Base-by-base conservation (phyloP, 495 filamentous ascomycete genomes). In the Aspergillus olivimuriae region DNA sequence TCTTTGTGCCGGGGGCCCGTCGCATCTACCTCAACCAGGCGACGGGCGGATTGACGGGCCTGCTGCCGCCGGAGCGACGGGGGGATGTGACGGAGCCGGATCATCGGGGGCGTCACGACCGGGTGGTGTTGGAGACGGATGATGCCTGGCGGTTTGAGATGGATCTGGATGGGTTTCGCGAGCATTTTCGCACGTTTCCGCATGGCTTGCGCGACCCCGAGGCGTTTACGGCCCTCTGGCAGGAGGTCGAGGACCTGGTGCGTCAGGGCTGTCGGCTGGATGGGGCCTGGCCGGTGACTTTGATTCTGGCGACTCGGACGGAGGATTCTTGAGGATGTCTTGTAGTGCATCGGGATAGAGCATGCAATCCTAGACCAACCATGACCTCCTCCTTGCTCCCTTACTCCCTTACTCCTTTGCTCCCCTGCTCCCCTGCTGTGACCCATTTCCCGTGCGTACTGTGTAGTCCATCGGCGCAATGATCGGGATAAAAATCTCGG, bases 11-110 rank as follows among this genome's bases (percentile, higher is more conserved):
- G 19, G 48, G 51, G 8, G 51, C 48, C 10, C 15, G 28, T 23
- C 48, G 49, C 12, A 19, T 54, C 11, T 41, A 51, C 31, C 24
- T 54, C n/a, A 54, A 54, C 34, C 35, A 36, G 48, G 26, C 7
- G n/a, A 30, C 7, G 7, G 26, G 26, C 7, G 26, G 26, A 7
- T 7, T 30, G 7, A 30, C 26, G 7, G 26, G 7, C 26, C 26
- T n/a, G 7, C n/a, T 30, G 26, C 26, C 26, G n/a, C 26, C 26
- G 26, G 26, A 30, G n/a, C 7, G 7, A 30, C 26, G n/a, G 26
- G 26, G 7, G 7, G n/a, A 30, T 30, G n/a, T n/a, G n/a, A n/a
- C n/a, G n/a, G 26, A 30, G 26, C 26, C 26, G 7, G 26, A 7
- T n/a, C n/a, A 30, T n/a, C 7, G 7, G 7, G 26, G 10, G 3